Percentiles rank a stretch among this genome's conserved stretches.
Conservation (phyloP, 495 filamentous ascomycete genomes). For the Xylaria scruposa region DNA sequence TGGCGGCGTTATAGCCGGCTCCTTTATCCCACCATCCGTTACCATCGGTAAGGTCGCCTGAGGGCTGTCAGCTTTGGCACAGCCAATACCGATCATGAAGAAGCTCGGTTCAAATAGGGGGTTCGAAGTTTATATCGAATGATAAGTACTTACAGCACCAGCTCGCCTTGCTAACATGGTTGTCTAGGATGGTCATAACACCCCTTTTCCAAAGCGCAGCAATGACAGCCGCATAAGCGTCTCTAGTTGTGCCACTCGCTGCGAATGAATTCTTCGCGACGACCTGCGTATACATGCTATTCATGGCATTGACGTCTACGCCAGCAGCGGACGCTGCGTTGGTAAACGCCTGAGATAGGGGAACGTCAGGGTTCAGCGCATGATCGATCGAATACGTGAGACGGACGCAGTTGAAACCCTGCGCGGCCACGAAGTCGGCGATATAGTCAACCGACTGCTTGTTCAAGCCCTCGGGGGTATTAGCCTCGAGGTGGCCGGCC, state of each 20-base stretch:
- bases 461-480: constrained; percentile 58
- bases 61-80: constrained; percentile 5
- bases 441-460: constrained; percentile 52
- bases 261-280: constrained; percentile 52
- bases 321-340: constrained; percentile 44
- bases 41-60: constrained; percentile 52
- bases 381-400: constrained; percentile 61
- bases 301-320: constrained; percentile 41
- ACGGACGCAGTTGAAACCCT: constrained; percentile 62
- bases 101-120: background rate
- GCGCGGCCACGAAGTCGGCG: constrained; percentile 48
- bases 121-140: background rate
- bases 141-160: constrained; percentile 55
- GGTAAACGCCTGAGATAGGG: constrained; percentile 50
- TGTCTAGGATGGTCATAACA: constrained; percentile 58
- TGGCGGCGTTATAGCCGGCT: constrained; percentile 50
- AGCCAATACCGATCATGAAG: background rate
- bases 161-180: constrained; percentile 56
- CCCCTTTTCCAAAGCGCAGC: constrained; percentile 46
- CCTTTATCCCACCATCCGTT: constrained; percentile 61
- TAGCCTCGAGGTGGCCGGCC: constrained; percentile 57
- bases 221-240: constrained; percentile 49
- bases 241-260: constrained; percentile 41
- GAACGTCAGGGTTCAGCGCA: constrained; percentile 48
- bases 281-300: constrained; percentile 42